Percentiles rank a stretch among this genome's conserved stretches.
phyloP scores from a whole-genome alignment of 495 filamentous ascomycete genomes.

The Xylaria sp. region DNA sequence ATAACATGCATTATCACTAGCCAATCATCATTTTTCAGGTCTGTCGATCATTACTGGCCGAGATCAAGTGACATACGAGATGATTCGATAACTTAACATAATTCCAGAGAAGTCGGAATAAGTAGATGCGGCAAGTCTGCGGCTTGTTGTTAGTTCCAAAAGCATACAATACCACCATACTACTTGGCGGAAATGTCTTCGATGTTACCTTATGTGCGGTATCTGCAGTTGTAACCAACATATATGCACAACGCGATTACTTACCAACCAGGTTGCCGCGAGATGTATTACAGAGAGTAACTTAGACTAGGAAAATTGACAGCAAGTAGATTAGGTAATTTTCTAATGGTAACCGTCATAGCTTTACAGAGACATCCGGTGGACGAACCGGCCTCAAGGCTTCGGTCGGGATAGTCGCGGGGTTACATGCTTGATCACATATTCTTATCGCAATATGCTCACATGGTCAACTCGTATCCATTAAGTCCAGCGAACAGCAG shows the following conservation, averaged over 20 bases:
- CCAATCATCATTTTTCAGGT: not conserved
- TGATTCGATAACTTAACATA: not conserved
- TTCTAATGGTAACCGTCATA: not conserved
- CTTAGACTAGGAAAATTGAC: not conserved
- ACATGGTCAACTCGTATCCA: not conserved
- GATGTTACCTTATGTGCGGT: not conserved
- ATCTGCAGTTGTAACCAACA: not conserved
- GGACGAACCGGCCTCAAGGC: not conserved
- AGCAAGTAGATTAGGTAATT: not conserved
- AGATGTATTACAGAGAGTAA: not conserved
- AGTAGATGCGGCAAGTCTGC: not conserved
- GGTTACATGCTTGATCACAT: not conserved
- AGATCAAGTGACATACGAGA: not conserved
- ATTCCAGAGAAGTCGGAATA: not conserved
- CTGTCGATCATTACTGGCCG: not conserved
- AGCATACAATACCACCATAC: not conserved
- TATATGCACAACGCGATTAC: not conserved
- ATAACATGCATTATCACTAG: not conserved
- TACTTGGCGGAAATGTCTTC: not conserved
- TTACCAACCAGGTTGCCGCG: not conserved
- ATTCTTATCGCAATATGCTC: not conserved
- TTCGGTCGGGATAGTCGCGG: not conserved
- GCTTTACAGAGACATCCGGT: not conserved
- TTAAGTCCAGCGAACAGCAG: not conserved
- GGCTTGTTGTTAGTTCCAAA: not conserved